Conservation (phyloP, 2,329 filamentous ascomycete genomes). For the Fusarium torreyae region DNA sequence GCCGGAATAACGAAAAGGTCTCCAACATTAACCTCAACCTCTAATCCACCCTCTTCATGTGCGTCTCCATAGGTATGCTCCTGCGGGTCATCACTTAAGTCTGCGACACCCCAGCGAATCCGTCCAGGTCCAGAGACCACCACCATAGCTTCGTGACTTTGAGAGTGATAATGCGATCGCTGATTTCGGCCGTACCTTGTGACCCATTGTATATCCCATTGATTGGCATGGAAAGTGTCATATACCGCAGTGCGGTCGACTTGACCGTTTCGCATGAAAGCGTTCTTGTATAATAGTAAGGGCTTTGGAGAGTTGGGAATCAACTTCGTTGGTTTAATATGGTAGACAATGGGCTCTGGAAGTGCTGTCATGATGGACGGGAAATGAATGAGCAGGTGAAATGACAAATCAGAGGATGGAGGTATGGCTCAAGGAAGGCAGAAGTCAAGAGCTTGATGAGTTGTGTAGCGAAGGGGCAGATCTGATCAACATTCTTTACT, state of each 20-base stretch:
- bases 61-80: constrained; percentile 20
- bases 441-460: no score
- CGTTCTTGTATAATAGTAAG: constrained; percentile 18
- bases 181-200: constrained; percentile 16
- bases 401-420: no score
- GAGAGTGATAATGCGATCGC: constrained; percentile 27
- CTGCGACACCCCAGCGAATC: constrained; percentile 25
- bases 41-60: constrained; percentile 12
- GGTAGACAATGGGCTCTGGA: constrained; percentile 17
- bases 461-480: no score
- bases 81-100: constrained; percentile 11
- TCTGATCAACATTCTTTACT: no score
- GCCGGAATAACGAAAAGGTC: constrained; percentile 25
- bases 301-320: constrained; percentile 25
- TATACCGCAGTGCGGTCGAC: constrained; percentile 16
- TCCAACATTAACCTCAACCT: constrained; percentile 19
- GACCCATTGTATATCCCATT: constrained; percentile 26
- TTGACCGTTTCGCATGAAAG: constrained; percentile 10
- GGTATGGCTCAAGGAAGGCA: no score
- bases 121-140: constrained; percentile 14
- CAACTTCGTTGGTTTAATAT: constrained; percentile 23
- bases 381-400: no score
- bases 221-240: constrained; percentile 13
- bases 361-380: background rate
- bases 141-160: constrained; percentile 17